A percentile compares a stretch with the other conserved stretches of the same genome.
phyloP scores from a whole-genome alignment of 2,329 filamentous ascomycete genomes.

The Colletotrichum nymphaeae region DNA sequence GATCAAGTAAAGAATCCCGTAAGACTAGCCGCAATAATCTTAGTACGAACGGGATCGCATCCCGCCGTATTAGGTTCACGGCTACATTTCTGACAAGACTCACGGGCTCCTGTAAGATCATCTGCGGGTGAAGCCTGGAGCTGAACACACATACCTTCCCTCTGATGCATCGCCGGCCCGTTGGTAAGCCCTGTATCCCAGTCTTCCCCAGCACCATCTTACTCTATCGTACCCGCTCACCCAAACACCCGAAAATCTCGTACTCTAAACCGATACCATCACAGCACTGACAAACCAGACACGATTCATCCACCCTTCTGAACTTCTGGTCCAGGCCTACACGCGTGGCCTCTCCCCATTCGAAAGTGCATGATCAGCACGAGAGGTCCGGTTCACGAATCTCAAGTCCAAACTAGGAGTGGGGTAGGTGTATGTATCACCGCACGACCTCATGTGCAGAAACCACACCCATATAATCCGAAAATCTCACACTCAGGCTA shows the following conservation, averaged over 20 bases:
- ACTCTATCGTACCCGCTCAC: background rate
- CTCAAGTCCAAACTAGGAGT: background rate
- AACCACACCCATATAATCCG: background rate
- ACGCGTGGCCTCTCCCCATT: background rate
- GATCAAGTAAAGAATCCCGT: background rate
- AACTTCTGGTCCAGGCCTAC: background rate
- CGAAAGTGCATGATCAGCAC: background rate
- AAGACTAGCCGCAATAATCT: background rate
- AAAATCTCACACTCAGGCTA: background rate
- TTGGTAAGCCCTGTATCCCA: background rate
- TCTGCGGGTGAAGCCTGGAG: background rate
- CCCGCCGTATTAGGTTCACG: background rate
- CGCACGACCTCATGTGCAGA: background rate
- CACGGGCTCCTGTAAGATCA: slow-evolving; percentile 1
- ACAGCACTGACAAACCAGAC: background rate
- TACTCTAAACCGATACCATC: background rate
- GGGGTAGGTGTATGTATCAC: too few species aligned
- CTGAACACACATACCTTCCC: background rate
- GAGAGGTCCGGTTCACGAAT: background rate
- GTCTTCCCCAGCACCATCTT: background rate
- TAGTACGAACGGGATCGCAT: background rate
- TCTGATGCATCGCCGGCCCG: background rate
- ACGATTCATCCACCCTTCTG: background rate
- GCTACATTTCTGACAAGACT: background rate
- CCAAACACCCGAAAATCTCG: background rate